phyloP scores from a whole-genome alignment of 108 stramenopile species.

The Fistulifera solaris region DNA sequence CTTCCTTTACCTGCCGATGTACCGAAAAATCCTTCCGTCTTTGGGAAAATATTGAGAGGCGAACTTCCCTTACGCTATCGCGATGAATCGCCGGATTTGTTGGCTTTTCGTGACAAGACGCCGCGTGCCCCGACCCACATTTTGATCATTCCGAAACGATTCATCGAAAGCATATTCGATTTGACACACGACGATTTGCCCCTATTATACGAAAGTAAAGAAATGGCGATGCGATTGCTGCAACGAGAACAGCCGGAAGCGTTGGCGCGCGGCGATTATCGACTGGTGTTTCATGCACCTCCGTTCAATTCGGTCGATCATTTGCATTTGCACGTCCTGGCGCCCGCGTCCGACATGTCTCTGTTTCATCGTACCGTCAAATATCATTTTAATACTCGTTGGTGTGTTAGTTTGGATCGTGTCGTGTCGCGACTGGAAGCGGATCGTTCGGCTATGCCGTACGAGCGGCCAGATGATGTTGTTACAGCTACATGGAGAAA shows the following conservation, averaged over 20 bases:
- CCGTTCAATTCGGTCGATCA: conserved; percentile 66
- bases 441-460: conserved; percentile 14
- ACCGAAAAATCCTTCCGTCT: conserved; percentile 45
- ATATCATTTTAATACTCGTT: conserved; percentile 35
- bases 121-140: conserved; percentile 50
- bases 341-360: conserved; percentile 50
- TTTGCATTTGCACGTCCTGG: conserved; percentile 71
- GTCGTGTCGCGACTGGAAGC: conserved; percentile 27
- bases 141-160: conserved; percentile 58
- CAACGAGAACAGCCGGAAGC: conserved; percentile 30
- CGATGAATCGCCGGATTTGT: conserved; percentile 23
- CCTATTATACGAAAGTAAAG: conserved; percentile 39
- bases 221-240: conserved; percentile 34
- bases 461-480: too few species aligned
- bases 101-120: conserved; percentile 51
- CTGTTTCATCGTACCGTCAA: conserved; percentile 27
- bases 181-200: conserved; percentile 22
- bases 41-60: conserved; percentile 58
- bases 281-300: conserved; percentile 57
- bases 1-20: too few species aligned
- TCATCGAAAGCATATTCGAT: conserved; percentile 22
- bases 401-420: conserved; percentile 30
- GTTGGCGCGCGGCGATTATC: conserved; percentile 33
- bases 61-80: conserved; percentile 27
- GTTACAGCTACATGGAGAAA: too few species aligned